phyloP scores from a whole-genome alignment of 345 rosid genomes.

The Hypericum perforatum region DNA sequence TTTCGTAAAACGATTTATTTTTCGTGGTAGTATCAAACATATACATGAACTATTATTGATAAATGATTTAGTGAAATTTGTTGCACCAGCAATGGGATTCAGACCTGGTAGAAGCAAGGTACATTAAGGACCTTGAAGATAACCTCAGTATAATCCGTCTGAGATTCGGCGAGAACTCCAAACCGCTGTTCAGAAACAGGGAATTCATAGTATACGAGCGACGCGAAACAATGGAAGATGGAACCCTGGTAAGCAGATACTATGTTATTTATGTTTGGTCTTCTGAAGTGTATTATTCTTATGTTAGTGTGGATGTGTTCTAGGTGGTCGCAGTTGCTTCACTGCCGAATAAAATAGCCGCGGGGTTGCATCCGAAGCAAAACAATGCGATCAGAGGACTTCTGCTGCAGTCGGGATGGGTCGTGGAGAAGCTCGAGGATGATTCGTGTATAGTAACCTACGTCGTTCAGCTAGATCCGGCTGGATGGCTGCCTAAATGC shows the following conservation, averaged over 20 bases:
- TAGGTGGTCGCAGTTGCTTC: constrained; percentile 78
- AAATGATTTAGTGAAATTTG: neutral
- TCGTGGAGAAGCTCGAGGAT: constrained; percentile 69
- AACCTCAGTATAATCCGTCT: constrained; percentile 60
- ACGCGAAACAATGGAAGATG: constrained; percentile 80
- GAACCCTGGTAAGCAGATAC: constrained; percentile 38
- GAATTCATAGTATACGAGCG: constrained; percentile 76
- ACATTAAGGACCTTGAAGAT: constrained; percentile 58
- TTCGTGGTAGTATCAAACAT: neutral
- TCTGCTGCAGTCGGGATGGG: constrained; percentile 77
- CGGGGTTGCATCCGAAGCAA: constrained; percentile 65
- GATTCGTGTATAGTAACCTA: constrained; percentile 65
- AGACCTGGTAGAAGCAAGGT: constrained; percentile 61
- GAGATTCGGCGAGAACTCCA: constrained; percentile 60
- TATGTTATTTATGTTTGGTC: neutral
- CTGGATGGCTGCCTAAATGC: constrained; percentile 80
- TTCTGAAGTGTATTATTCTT: neutral
- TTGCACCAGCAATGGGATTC: constrained; percentile 73
- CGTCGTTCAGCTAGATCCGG: constrained; percentile 83
- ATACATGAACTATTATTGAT: neutral
- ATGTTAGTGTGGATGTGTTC: neutral
- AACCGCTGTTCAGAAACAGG: constrained; percentile 61
- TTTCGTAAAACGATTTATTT: neutral
- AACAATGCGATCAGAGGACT: constrained; percentile 52
- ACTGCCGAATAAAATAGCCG: constrained; percentile 66